Base-by-base conservation (phyloP, 768 basidiomycete genomes). In the Boletus barrowsii region DNA sequence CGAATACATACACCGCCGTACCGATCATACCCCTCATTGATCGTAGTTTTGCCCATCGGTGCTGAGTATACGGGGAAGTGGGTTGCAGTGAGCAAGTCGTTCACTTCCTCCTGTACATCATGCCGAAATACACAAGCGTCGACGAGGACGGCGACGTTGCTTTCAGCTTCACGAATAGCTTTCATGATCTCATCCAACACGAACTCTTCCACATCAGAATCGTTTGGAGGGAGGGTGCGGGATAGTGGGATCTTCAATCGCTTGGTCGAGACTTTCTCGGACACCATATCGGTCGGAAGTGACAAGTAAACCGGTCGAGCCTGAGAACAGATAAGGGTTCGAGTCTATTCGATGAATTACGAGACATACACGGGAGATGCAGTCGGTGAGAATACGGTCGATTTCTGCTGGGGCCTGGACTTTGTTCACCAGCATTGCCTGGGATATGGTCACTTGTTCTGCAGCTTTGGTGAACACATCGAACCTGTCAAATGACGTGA, bases 301-400 rank as follows among this genome's bases (percentile, higher is more conserved):
- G 86, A 81, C 39, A 98, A 72, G 65, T 98, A 98, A 30, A 89
- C 90, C 0, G 95, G 95, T 18, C 91, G 84, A 30, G 86, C 88
- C 82, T 90, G 58, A 14, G 36, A 6, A 22, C 6, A 22, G 7
- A 35, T 63, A 10, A 60, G 40, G 18, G 10, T 4, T 36, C 1
- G 4, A 17, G 14, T 39, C 26, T 20, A 39, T 14, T 41, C 4
- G 14, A 5, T 24, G 30, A 3, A 40, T 6, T 33, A n/a, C 32
- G 10, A 20, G 15, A 59, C 74, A 22, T 62, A 82, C 86, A 51
- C 64, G 71, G 17, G 79, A 79, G 35, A 89, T 79, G 57, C 87
- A 88, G 39, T 83, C 83, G 13, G 78, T 81, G 42, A 98, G 75
- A 46, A 92, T 75, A 48, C 86, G 81, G 67, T 98, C 94, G 32